Evolutionary conservation across 2,329 filamentous ascomycete species (phyloP).

Genomic region (Zopfia rhizophila): DNA sequence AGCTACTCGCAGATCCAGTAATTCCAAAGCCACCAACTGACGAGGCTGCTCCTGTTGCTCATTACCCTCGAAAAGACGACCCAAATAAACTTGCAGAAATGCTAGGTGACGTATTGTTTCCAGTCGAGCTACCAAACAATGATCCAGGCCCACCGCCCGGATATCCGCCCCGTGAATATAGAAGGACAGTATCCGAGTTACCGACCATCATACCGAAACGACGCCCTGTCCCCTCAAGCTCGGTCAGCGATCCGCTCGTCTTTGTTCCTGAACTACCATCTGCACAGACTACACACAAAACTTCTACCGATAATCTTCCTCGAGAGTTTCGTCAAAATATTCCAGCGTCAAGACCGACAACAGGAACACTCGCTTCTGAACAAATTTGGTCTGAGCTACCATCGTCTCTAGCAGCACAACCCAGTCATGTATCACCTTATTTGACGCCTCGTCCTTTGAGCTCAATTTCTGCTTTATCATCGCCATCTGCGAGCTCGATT

Average conservation of each 20-base stretch:
- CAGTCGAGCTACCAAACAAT: conserved; percentile 17
- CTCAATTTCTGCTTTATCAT: conserved; percentile 1
- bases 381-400: too few relatives aligned
- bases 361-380: too few relatives aligned
- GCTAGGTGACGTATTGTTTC: conserved; percentile 13
- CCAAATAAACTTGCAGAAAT: conserved; percentile 20
- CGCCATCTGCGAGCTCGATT: not conserved
- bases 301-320: too few relatives aligned
- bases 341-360: too few relatives aligned
- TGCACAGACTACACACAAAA: too few relatives aligned
- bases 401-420: too few relatives aligned
- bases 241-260: conserved; percentile 13
- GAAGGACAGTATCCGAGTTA: conserved; percentile 8
- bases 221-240: conserved; percentile 14
- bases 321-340: too few relatives aligned
- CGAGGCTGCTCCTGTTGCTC: too few relatives aligned
- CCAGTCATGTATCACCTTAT: too few relatives aligned
- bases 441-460: too few relatives aligned
- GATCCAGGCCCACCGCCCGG: conserved; percentile 15
- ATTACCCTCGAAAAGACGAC: not conserved
- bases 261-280: too few relatives aligned
- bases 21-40: not conserved
- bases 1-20: conserved; percentile 7
- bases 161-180: conserved; percentile 5
- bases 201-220: conserved; percentile 7